Base-by-base conservation (phyloP, 2,329 filamentous ascomycete species). In the Fusarium succisae region DNA sequence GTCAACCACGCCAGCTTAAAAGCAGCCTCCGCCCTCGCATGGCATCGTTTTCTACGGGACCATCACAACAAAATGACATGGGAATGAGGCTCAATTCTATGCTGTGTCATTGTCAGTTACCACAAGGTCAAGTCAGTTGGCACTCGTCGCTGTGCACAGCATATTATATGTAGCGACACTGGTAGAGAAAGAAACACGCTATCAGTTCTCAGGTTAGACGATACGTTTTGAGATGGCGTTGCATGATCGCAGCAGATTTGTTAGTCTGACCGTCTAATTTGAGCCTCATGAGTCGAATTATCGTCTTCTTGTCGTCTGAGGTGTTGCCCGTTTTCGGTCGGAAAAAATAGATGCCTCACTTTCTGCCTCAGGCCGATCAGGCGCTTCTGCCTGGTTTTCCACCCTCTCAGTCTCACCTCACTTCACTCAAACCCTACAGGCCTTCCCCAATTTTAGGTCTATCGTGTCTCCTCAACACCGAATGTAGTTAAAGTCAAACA, bases 1-100 rank as follows among this genome's bases (percentile, higher is more conserved):
- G 58, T 63, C 56, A 67, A 58, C 30, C 63, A 67, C 55, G 58
- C 55, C 54, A 60, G 48, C 64, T 66, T 51, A 50, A 60, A 41
- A 58, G 43, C 53, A 63, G 39, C 55, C 51, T 68, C 43, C 43
- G 71, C 43, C 24, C 28, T 35, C 24, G 55, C n/a, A 56, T 45
- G 1, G 58, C 51, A 60, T 48, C 51, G 32, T 37, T 48, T 37
- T 47, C 13, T 37, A 30, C 47, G 11, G 26, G 28, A 39, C 22
- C n/a, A 44, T 35, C 61, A 51, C 44, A 48, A 37, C 9, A 22
- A 44, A 26, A 54, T 17, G 37, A 24, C 22, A 26, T 26, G 10
- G 12, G 15, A n/a, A 43, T 43, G 24, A 18, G 37, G 51, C 24
- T 55, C 37, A 41, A 30, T 43, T 55, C 15, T 6, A 43, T 26